Conservation (phyloP, 1,284 basidiomycete genomes). For the Apiotrichum porosum region DNA sequence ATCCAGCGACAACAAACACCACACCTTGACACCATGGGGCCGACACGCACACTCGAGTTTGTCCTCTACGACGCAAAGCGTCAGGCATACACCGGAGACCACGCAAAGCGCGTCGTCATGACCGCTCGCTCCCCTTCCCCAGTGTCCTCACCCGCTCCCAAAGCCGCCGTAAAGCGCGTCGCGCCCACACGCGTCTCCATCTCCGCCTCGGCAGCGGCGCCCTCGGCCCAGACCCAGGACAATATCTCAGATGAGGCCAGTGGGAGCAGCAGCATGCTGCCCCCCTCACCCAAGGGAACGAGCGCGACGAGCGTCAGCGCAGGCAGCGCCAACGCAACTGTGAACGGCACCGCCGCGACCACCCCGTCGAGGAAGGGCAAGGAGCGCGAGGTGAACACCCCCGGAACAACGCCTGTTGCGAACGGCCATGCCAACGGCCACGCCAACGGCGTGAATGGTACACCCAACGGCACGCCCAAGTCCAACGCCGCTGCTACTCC, state of each 20-base stretch:
- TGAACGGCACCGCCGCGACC: background rate
- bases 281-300: background rate
- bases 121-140: slow-evolving; percentile 6
- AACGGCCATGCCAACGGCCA: background rate
- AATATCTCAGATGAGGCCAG: too few relatives aligned
- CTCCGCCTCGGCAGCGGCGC: too few relatives aligned
- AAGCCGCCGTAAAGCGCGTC: too few relatives aligned
- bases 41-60: slow-evolving; percentile 5
- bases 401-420: background rate
- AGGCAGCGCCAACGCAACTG: too few relatives aligned
- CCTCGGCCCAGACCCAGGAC: too few relatives aligned
- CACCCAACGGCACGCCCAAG: background rate
- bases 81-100: background rate
- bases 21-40: too few relatives aligned
- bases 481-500: too few relatives aligned
- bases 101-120: slow-evolving; percentile 1
- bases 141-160: background rate
- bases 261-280: too few relatives aligned
- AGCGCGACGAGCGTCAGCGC: too few relatives aligned
- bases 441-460: background rate
- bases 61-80: slow-evolving; percentile 4
- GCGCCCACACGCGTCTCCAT: too few relatives aligned
- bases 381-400: slow-evolving; percentile 3
- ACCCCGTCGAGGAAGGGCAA: slow-evolving; percentile 15
- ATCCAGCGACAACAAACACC: too few relatives aligned